Conservation (phyloP, 1,284 basidiomycete genomes). For the Cystobasidiaceae sp. region DNA sequence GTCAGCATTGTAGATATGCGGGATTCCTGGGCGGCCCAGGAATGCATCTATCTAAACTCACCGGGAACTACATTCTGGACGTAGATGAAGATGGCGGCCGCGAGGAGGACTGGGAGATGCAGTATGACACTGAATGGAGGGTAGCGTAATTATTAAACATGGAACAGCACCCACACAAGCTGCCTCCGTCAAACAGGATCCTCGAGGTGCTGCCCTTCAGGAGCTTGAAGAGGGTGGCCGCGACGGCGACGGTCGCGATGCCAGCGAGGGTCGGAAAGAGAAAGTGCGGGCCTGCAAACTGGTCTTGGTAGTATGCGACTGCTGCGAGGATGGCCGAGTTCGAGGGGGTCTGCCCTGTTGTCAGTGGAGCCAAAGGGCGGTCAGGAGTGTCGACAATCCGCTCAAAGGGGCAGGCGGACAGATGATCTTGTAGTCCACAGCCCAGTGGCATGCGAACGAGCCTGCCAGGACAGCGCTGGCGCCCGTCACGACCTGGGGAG, state of each 20-base stretch:
- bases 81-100: constrained; percentile 23
- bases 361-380: constrained; percentile 17
- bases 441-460: too few relatives aligned
- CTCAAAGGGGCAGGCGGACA: too few relatives aligned
- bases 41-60: background rate
- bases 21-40: background rate
- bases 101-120: constrained; percentile 8
- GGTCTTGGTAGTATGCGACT: constrained; percentile 25
- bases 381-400: too few relatives aligned
- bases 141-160: too few relatives aligned
- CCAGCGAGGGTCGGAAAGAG: constrained; percentile 9
- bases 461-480: too few relatives aligned
- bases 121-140: background rate
- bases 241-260: constrained; percentile 1
- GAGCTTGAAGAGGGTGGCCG: constrained; percentile 1
- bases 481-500: too few relatives aligned
- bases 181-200: constrained; percentile 29
- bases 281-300: constrained; percentile 5
- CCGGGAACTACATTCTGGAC: constrained; percentile 20
- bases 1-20: background rate
- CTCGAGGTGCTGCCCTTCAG: background rate
- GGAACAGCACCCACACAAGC: constrained; percentile 29
- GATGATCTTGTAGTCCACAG: too few relatives aligned
- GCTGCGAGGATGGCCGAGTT: constrained; percentile 8
- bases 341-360: constrained; percentile 18